Base-by-base conservation (phyloP, 2,329 filamentous ascomycete genomes). In the Penicillium sp. region DNA sequence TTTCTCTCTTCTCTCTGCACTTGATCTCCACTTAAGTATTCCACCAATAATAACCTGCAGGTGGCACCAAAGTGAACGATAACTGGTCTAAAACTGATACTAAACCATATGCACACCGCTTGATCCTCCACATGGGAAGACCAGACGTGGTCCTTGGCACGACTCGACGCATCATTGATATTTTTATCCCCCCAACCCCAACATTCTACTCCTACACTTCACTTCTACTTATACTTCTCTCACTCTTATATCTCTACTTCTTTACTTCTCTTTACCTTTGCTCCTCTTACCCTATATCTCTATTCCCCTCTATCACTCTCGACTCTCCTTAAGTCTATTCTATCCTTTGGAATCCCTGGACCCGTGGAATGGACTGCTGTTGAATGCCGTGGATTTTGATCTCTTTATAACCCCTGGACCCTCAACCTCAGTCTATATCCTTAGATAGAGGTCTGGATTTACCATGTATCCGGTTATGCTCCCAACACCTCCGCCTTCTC, bases 391-490 rank as follows among this genome's bases (percentile, higher is more conserved):
- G 18, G 35, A 37, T 24, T 37, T 37, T 37, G 18, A 20, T 24
- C 3, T 34, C 8, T 23, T 38, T 35, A 29, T 13, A 39, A 24
- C 11, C 18, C 16, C 27, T 27, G 24, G 27, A 26, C 39, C 5
- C 22, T 39, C 24, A 9, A 9, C 24, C 39, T 40, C 26, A 24
- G n/a, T 28, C 41, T 34, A 34, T 34, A 34, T 34, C 31, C 31
- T 34, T 34, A 34, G 31, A 34, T 34, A 26, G 31, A 44, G 40
- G 29, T 37, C 41, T 45, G 37, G 29, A 45, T 31, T 34, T 26
- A 65, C 54, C 60, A 72, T 73, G 67, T 71, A 69, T 61, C 69
- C 70, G 42, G 63, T 62, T 55, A 70, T 73, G 65, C 63, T 74
- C 27, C 69, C 71, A 31, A 75, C 72, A 41, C 72, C 73, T 45